Conservation (phyloP, 1,284 basidiomycete genomes). For the Neolentinus lepideus region DNA sequence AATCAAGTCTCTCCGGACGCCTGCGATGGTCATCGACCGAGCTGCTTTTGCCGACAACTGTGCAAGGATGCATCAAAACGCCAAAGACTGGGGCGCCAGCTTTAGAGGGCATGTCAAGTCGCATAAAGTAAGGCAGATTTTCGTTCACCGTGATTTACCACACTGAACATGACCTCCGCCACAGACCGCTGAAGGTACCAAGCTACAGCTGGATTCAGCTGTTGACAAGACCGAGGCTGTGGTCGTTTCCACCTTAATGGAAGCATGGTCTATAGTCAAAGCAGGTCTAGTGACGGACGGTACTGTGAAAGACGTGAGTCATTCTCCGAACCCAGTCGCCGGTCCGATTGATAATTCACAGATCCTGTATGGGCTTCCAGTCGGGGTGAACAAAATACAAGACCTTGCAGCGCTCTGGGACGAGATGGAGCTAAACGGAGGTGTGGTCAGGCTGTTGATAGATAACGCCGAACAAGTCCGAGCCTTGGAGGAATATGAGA, state of each 20-base stretch:
- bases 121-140: conserved; percentile 46
- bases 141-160: not conserved
- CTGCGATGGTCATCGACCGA: conserved; percentile 74
- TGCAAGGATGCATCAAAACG: conserved; percentile 59
- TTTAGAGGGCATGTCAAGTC: conserved; percentile 86
- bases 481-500: conserved; percentile 55
- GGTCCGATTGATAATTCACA: conserved; percentile 20
- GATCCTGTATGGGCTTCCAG: conserved; percentile 78
- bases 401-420: conserved; percentile 61
- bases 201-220: conserved; percentile 55
- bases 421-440: conserved; percentile 43
- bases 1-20: conserved; percentile 61
- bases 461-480: conserved; percentile 72
- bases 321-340: not conserved
- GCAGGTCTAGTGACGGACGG: conserved; percentile 67
- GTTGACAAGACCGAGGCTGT: conserved; percentile 50
- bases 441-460: conserved; percentile 59
- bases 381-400: conserved; percentile 63
- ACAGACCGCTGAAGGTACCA: conserved; percentile 69
- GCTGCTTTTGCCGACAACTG: conserved; percentile 67
- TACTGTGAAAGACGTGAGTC: conserved; percentile 67
- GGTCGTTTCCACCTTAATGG: conserved; percentile 75
- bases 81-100: conserved; percentile 53
- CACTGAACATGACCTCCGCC: not conserved
- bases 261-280: conserved; percentile 69